Conservation (phyloP, 805 yeast species). For the Metschnikowia continentalis region DNA sequence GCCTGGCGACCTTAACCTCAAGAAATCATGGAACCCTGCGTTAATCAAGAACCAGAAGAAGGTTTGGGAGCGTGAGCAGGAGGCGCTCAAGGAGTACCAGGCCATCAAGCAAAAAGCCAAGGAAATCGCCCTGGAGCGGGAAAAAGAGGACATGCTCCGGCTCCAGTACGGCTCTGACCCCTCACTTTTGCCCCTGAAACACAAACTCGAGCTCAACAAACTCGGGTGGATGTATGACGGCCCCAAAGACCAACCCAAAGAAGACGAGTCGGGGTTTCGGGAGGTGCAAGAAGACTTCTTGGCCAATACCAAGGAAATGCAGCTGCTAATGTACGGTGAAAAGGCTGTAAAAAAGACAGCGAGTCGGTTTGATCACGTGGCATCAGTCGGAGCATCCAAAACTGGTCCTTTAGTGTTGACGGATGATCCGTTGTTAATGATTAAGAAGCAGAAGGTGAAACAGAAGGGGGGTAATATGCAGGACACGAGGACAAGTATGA, state of each 20-base stretch:
- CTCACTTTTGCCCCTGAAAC: conserved; percentile 29
- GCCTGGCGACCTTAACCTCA: conserved; percentile 80
- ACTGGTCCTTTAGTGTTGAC: conserved; percentile 20
- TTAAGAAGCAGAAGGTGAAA: conserved; percentile 21
- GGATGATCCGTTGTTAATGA: conserved; percentile 51
- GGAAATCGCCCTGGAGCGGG: conserved; percentile 61
- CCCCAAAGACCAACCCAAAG: conserved; percentile 19
- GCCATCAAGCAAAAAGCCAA: conserved; percentile 57
- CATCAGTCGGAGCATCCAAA: conserved; percentile 20
- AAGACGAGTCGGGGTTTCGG: conserved; percentile 35
- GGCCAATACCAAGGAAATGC: conserved; percentile 37
- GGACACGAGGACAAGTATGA: no score
- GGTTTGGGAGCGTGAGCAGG: conserved; percentile 81
- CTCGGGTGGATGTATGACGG: conserved; percentile 86
- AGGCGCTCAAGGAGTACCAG: conserved; percentile 64
- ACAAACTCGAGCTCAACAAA: conserved; percentile 39
- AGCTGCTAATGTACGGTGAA: conserved; percentile 53
- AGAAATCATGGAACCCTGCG: conserved; percentile 97
- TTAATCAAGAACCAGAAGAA: conserved; percentile 77
- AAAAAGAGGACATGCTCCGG: conserved; percentile 50
- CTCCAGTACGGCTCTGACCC: conserved; percentile 42
- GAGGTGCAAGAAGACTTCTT: conserved; percentile 28
- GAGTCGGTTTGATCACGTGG: conserved; percentile 24
- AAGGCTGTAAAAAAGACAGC: conserved; percentile 35
- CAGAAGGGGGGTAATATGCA: background rate